phyloP scores from a whole-genome alignment of 108 stramenopile species.

The Cyclotella choctawhatcheeana region DNA sequence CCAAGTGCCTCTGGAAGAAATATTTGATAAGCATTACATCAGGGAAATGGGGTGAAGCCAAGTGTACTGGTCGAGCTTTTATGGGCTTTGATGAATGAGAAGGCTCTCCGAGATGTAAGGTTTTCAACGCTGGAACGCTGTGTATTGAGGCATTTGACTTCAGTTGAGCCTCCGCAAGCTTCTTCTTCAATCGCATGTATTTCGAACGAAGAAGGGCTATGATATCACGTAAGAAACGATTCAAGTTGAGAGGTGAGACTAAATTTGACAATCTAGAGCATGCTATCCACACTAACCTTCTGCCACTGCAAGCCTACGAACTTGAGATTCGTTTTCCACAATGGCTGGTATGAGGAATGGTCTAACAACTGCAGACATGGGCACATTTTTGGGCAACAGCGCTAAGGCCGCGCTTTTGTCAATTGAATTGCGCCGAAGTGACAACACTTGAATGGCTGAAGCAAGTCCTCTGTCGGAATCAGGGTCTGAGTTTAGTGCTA shows the following conservation, averaged over 20 bases:
- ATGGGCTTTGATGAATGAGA: slow-evolving; percentile 78
- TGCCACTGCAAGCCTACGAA: slow-evolving; percentile 79
- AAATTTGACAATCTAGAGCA: no score
- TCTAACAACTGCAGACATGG: slow-evolving; percentile 75
- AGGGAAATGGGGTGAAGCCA: slow-evolving; percentile 76
- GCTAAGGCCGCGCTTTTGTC: slow-evolving; percentile 83
- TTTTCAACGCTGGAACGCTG: slow-evolving; percentile 68
- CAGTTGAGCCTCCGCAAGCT: slow-evolving; percentile 82
- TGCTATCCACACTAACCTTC: no score
- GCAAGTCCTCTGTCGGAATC: slow-evolving; percentile 69
- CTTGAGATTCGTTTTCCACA: slow-evolving; percentile 83
- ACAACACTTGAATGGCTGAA: slow-evolving; percentile 84
- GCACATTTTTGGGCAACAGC: slow-evolving; percentile 79
- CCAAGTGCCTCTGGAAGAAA: slow-evolving; percentile 82
- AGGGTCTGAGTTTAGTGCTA: slow-evolving; percentile 74
- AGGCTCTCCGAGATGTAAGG: slow-evolving; percentile 78
- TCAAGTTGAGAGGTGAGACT: no score
- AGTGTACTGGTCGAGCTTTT: slow-evolving; percentile 70
- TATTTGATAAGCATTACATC: slow-evolving; percentile 86
- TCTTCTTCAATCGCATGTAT: slow-evolving; percentile 72
- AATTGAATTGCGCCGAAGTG: slow-evolving; percentile 74
- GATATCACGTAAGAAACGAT: no score
- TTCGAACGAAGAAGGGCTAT: slow-evolving; percentile 76
- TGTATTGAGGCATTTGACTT: slow-evolving; percentile 79
- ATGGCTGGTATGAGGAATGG: slow-evolving; percentile 88